A percentile compares a stretch with the other conserved stretches of the same genome.
These are phyloP conservation scores for Sindora glabra DNA, from an alignment of 306 rosid species.

Conservation along the genomic window DNA sequence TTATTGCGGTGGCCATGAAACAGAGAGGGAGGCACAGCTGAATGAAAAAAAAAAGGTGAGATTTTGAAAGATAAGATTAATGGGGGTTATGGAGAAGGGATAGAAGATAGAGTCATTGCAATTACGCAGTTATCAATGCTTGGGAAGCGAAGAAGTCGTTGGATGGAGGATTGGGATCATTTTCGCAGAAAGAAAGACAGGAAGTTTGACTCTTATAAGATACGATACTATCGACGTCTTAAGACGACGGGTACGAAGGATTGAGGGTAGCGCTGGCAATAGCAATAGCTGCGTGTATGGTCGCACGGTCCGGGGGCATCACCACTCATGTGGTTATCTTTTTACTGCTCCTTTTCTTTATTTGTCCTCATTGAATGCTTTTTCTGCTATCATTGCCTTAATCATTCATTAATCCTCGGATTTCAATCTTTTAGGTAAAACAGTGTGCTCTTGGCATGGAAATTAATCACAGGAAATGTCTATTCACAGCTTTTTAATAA, in stretches of 20 bases:
- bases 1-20: constrained; percentile 1
- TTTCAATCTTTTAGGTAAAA: not conserved
- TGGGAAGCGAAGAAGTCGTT: constrained; percentile 6
- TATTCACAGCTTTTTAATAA: not conserved
- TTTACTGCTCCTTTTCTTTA: not conserved
- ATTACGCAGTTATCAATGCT: not conserved
- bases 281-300: not conserved
- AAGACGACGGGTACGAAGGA: not conserved
- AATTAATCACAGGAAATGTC: not conserved
- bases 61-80: not conserved
- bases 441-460: not conserved
- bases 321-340: constrained; percentile 10
- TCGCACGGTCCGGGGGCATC: not conserved
- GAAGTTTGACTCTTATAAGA: not conserved
- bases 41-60: too few relatives aligned
- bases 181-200: not conserved
- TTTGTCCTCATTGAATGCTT: not conserved
- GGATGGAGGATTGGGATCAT: not conserved
- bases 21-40: not conserved
- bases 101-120: not conserved
- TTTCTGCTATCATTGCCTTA: not conserved
- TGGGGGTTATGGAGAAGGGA: not conserved
- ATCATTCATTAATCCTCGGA: not conserved
- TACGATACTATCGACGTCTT: not conserved
- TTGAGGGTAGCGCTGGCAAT: too few relatives aligned